These are phyloP conservation scores for Chenopodium suecicum DNA, from an alignment of 148 eudicot species.

Conservation along the genomic window DNA sequence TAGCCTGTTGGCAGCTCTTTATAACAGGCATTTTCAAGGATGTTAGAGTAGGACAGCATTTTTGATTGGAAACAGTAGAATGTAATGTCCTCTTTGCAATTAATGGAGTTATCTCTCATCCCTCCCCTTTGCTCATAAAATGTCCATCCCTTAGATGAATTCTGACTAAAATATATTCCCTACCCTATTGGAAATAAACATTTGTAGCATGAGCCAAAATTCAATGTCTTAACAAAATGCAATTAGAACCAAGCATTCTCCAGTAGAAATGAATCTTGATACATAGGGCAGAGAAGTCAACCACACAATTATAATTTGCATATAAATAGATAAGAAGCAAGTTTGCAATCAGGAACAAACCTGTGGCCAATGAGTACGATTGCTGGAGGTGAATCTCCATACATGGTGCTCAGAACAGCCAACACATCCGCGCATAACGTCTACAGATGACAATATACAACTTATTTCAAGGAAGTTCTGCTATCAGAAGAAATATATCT, in stretches of 20 bases:
- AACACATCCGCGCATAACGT: slow-evolving; percentile 72
- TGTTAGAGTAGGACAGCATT: background rate
- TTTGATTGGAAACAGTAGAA: background rate
- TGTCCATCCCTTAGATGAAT: background rate
- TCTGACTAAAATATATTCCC: background rate
- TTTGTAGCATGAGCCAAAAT: background rate
- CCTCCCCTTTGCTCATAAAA: background rate
- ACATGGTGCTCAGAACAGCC: slow-evolving; percentile 81
- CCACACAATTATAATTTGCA: background rate
- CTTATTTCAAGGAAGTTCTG: slow-evolving; percentile 13
- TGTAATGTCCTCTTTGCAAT: background rate
- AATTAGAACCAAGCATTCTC: background rate
- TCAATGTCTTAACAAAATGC: background rate
- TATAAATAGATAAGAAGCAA: background rate
- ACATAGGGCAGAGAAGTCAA: background rate
- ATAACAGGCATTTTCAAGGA: background rate
- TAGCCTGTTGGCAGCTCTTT: background rate
- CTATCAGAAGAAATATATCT: background rate
- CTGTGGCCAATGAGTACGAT: slow-evolving; percentile 95
- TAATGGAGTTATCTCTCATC: background rate
- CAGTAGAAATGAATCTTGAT: background rate
- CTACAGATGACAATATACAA: slow-evolving; percentile 44
- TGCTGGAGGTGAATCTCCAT: slow-evolving; percentile 93
- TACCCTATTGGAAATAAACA: background rate
- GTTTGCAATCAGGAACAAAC: slow-evolving; percentile 29